Evolutionary conservation across 306 rosid genomes (phyloP).

Genomic region (Ziziphus jujuba): DNA sequence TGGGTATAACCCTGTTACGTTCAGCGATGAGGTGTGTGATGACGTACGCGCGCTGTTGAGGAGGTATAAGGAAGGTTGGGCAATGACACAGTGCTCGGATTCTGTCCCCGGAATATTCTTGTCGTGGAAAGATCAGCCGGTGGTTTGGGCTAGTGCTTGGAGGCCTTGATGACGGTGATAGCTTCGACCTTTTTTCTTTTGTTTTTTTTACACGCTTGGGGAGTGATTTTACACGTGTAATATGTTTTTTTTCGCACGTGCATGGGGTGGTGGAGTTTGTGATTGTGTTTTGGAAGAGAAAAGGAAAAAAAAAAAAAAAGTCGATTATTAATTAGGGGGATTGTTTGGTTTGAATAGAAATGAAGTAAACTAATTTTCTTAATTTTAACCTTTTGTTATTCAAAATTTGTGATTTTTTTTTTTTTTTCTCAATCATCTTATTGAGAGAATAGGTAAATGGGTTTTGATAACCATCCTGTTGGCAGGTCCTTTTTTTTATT

Average conservation of each 20-base stretch:
- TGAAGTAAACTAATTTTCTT: conserved; percentile 35
- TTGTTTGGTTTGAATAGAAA: conserved; percentile 52
- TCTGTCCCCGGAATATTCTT: conserved; percentile 71
- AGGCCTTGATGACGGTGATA: conserved; percentile 46
- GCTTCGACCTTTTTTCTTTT: not conserved
- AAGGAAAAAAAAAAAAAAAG: conserved; percentile 5
- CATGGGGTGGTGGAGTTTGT: conserved; percentile 8
- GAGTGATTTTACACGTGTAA: conserved; percentile 47
- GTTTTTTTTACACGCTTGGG: conserved; percentile 1
- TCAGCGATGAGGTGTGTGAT: conserved; percentile 84
- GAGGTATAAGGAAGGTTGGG: conserved; percentile 92
- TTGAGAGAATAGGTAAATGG: conserved; percentile 25
- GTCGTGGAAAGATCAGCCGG: conserved; percentile 83
- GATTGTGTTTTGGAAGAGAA: conserved; percentile 29
- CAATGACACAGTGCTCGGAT: conserved; percentile 61
- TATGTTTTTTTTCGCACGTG: conserved; percentile 51
- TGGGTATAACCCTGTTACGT: conserved; percentile 57
- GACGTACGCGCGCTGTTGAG: conserved; percentile 82
- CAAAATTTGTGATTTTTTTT: conserved; percentile 15
- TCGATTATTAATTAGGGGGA: conserved; percentile 16
- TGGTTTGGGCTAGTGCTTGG: conserved; percentile 99
- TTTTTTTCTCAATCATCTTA: not conserved
- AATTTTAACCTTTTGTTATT: conserved; percentile 6
- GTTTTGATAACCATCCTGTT: conserved; percentile 9
- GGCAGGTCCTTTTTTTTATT: not conserved